Evolutionary conservation across 2,329 filamentous ascomycete species (phyloP).

Genomic region (Arthrobotrys sphaeroides): DNA sequence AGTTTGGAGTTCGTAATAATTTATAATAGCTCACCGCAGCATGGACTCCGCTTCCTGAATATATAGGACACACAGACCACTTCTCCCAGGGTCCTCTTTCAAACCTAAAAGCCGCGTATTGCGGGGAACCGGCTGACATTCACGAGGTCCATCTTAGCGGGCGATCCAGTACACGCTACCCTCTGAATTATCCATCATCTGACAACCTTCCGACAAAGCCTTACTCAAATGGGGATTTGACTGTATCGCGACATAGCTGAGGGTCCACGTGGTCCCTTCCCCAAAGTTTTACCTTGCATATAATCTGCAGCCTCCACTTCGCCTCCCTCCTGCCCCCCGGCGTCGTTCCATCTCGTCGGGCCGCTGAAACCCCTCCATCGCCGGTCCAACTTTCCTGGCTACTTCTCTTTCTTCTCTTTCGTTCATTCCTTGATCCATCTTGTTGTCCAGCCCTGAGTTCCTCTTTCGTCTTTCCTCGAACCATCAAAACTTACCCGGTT

Average conservation of each 20-base stretch:
- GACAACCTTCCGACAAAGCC: conserved; percentile 49
- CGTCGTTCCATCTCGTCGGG: conserved; percentile 30
- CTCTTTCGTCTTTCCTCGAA: conserved; percentile 22
- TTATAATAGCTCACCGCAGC: conserved; percentile 42
- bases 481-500: neutral
- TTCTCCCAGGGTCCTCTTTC: conserved; percentile 29
- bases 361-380: conserved; percentile 40
- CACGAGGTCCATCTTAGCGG: conserved; percentile 52
- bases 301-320: conserved; percentile 48
- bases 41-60: conserved; percentile 43
- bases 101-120: conserved; percentile 31
- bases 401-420: conserved; percentile 14
- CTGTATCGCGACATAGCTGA: conserved; percentile 45
- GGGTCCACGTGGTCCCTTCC: conserved; percentile 52
- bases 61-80: conserved; percentile 33
- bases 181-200: conserved; percentile 51
- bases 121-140: conserved; percentile 53
- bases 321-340: conserved; percentile 28
- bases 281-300: conserved; percentile 44
- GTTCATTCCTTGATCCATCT: conserved; percentile 11
- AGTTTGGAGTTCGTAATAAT: conserved; percentile 44
- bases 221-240: conserved; percentile 53
- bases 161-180: conserved; percentile 50
- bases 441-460: conserved; percentile 5
- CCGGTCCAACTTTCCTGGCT: conserved; percentile 15